Percentiles rank a stretch among this genome's conserved stretches.
phyloP scores from a whole-genome alignment of 768 basidiomycete species.

The Xerocomellus dryophilus region DNA sequence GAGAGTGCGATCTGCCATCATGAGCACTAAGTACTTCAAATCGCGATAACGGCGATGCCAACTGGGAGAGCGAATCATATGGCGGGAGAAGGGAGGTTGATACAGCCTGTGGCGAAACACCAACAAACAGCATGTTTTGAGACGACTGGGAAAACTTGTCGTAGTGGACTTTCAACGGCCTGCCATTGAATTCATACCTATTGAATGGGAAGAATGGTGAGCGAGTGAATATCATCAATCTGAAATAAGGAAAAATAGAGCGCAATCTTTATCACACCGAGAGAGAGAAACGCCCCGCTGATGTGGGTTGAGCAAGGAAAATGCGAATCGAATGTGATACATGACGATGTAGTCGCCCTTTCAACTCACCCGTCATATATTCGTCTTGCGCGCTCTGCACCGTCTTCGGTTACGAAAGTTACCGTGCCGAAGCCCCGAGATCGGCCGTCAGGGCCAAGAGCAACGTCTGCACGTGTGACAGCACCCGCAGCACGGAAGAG shows the following conservation, averaged over 20 bases:
- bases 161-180: conserved; percentile 84
- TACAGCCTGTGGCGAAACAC: conserved; percentile 19
- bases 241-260: neutral
- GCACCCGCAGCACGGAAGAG: conserved; percentile 89
- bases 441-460: conserved; percentile 81
- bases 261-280: neutral
- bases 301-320: neutral
- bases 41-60: conserved; percentile 23
- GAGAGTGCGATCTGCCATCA: conserved; percentile 21
- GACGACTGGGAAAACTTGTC: conserved; percentile 68
- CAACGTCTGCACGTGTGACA: conserved; percentile 88
- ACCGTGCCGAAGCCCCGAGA: conserved; percentile 94
- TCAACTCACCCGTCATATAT: conserved; percentile 85
- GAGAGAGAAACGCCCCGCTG: neutral
- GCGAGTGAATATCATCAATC: conserved; percentile 1
- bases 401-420: conserved; percentile 75
- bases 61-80: conserved; percentile 24
- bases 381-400: conserved; percentile 78
- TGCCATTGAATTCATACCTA: conserved; percentile 87
- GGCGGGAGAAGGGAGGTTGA: conserved; percentile 14
- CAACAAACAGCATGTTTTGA: conserved; percentile 25
- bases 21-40: conserved; percentile 24
- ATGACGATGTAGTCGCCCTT: neutral
- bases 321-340: neutral
- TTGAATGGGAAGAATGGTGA: conserved; percentile 3